phyloP scores from a whole-genome alignment of 805 yeast species.

The Ogataea pilisensis region DNA sequence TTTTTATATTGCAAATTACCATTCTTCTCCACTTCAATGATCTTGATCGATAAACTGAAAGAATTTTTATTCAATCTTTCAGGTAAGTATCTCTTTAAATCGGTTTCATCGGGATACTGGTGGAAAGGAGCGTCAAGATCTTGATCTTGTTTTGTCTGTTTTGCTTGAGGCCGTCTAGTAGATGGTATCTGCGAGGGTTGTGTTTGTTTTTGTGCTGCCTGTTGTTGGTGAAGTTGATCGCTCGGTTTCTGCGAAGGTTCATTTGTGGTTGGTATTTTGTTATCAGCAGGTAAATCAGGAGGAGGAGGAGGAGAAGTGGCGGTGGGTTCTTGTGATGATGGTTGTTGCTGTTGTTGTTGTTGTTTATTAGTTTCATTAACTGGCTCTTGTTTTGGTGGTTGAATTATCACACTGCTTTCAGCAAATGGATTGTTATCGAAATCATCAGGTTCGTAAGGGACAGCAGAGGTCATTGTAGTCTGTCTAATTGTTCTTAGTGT shows the following conservation, averaged over 20 bases:
- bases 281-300: neutral
- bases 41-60: conserved; percentile 46
- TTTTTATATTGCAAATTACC: conserved; percentile 58
- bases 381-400: conserved; percentile 4
- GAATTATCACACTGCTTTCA: conserved; percentile 34
- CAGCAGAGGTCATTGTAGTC: conserved; percentile 31
- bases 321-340: neutral
- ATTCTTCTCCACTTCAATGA: conserved; percentile 67
- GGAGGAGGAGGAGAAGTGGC: neutral
- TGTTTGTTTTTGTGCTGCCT: conserved; percentile 11
- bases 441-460: conserved; percentile 44
- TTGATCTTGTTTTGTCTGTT: conserved; percentile 28
- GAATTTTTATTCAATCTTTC: conserved; percentile 41
- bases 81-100: conserved; percentile 44
- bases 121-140: conserved; percentile 22
- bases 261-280: neutral
- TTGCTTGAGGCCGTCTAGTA: neutral
- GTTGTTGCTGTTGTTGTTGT: neutral
- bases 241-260: neutral
- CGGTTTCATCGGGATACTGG: conserved; percentile 34
- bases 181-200: conserved; percentile 2
- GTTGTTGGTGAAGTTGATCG: conserved; percentile 1
- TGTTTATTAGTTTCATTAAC: neutral
- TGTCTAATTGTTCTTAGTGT: too few relatives aligned
- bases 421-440: conserved; percentile 62